These are phyloP conservation scores for Bipolaris sorokiniana DNA, from an alignment of 2,329 filamentous ascomycete species.

Conservation along the genomic window DNA sequence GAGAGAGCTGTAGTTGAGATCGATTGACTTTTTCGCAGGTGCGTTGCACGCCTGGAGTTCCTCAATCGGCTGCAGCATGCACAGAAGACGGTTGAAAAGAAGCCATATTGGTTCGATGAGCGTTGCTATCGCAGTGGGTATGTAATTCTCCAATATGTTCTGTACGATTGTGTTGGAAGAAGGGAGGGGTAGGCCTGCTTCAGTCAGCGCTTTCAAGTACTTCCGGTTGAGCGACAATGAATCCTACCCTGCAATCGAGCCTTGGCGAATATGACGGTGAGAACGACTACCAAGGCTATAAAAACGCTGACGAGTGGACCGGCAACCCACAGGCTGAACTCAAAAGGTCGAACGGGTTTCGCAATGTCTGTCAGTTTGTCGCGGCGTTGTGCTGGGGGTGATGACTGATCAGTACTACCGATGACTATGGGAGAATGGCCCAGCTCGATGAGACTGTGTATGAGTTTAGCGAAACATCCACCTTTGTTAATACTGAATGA, in stretches of 20 bases:
- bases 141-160: conserved; percentile 56
- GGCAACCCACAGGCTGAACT: conserved; percentile 1
- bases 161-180: conserved; percentile 44
- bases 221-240: conserved; percentile 42
- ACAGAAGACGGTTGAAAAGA: conserved; percentile 60
- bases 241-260: conserved; percentile 32
- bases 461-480: not conserved
- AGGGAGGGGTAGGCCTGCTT: conserved; percentile 12
- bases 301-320: not conserved
- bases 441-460: not conserved
- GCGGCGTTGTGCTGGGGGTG: not conserved
- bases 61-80: conserved; percentile 62
- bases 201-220: not conserved
- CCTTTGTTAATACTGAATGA: not conserved
- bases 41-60: conserved; percentile 55
- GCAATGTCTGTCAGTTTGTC: not conserved
- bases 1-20: conserved; percentile 60
- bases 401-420: not conserved
- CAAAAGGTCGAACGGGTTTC: conserved; percentile 4
- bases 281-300: not conserved
- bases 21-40: conserved; percentile 35
- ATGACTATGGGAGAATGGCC: not conserved
- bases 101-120: conserved; percentile 65
- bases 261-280: not conserved
- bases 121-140: conserved; percentile 62